A percentile compares a stretch with the other conserved stretches of the same genome.
Conservation (phyloP, 2,329 filamentous ascomycete genomes). For the Sporothrix pseudoabietina region DNA sequence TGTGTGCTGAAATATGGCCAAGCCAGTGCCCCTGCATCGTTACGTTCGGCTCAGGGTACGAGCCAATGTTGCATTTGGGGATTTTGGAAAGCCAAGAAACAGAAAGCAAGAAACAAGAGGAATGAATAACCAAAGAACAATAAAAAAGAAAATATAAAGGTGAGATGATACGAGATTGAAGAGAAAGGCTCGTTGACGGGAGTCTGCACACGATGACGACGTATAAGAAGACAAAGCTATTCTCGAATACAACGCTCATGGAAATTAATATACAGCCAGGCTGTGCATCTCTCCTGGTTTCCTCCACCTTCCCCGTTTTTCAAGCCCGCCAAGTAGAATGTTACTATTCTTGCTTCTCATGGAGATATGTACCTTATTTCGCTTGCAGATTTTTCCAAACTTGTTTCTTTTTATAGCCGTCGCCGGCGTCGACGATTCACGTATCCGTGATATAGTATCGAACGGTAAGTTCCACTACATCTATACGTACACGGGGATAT, state of each 20-base stretch:
- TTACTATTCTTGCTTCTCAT: background rate
- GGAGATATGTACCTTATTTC: background rate
- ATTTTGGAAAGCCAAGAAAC: constrained; percentile 1
- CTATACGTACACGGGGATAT: background rate
- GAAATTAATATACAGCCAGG: background rate
- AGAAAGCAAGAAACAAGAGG: background rate
- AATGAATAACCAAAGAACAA: background rate
- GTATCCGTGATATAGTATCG: background rate
- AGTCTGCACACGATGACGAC: background rate
- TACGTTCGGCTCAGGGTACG: background rate
- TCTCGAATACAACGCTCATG: background rate
- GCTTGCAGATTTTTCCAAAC: background rate
- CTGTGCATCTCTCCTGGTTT: background rate
- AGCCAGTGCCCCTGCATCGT: background rate
- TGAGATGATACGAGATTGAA: background rate
- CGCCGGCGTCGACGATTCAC: background rate
- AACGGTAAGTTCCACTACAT: background rate
- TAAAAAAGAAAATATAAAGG: background rate
- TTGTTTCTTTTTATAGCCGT: constrained; percentile 9
- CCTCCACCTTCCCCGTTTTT: background rate
- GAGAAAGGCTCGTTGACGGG: background rate
- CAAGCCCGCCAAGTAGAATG: background rate
- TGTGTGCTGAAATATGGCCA: background rate
- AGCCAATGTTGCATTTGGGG: constrained; percentile 13
- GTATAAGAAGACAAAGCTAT: background rate